These are phyloP conservation scores for Aspergillus kassunensis DNA, from an alignment of 495 filamentous ascomycete species.

Conservation along the genomic window DNA sequence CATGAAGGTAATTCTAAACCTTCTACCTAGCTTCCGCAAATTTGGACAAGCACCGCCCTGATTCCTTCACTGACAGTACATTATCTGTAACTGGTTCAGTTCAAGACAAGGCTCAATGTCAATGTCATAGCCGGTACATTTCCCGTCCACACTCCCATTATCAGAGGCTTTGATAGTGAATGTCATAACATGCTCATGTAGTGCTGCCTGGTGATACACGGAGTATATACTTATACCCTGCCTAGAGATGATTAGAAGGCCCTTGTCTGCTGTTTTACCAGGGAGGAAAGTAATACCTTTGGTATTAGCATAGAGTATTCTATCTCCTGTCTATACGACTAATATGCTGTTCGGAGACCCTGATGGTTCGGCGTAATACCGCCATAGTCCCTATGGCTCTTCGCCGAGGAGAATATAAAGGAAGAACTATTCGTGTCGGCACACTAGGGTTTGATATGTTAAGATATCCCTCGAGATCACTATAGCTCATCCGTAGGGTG, in stretches of 20 bases:
- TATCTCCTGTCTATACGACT: not conserved
- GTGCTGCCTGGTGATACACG: not conserved
- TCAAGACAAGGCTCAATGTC: no score
- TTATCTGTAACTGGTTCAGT: no score
- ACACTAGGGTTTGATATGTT: no score
- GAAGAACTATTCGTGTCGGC: no score
- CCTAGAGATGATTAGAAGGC: not conserved
- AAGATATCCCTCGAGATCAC: no score
- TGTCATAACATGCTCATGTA: constrained; percentile 6
- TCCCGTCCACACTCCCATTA: not conserved
- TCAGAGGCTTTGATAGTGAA: not conserved
- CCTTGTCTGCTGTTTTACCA: not conserved
- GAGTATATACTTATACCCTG: constrained; percentile 4
- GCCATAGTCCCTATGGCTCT: not conserved
- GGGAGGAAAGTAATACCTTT: not conserved
- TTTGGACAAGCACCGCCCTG: no score
- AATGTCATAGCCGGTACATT: no score
- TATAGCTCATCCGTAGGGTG: no score
- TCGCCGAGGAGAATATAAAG: constrained; percentile 4
- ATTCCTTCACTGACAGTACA: no score
- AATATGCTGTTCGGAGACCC: not conserved
- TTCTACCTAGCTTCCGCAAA: no score
- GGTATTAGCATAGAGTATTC: not conserved
- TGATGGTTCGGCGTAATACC: constrained; percentile 5
- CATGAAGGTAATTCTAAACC: no score